Evolutionary conservation across 768 basidiomycete species (phyloP), one percentile per base, ranked within the genome.

Genomic region (Boletus tylopilopsis): DNA sequence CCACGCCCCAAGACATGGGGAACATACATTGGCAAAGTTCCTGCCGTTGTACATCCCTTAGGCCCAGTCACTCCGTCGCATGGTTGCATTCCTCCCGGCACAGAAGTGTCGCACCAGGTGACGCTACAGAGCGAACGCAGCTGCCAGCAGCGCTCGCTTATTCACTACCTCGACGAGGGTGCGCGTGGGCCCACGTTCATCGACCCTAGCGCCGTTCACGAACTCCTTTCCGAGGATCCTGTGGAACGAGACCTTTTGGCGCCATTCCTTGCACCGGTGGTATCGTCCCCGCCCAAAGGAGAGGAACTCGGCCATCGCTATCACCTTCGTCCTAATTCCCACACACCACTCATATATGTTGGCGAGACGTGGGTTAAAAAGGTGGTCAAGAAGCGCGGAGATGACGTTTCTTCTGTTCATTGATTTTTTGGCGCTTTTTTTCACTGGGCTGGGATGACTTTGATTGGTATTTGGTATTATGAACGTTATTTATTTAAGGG

Each of bases 131-230:
- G 35, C 1, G 44, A 42, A 30, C n/a, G 3, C 3, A 6, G 8
- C 5, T 48, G 50, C 38, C 25, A 30, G 21, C 15, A n/a, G 3
- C 38, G 5, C 13, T 30, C 42, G 18, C 16, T 45, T 23, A 35
- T 9, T 7, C 64, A 64, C 24, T 64, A 62, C 39, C 57, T 64
- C 34, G 41, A 56, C 16, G 32, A 52, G 33, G 53, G 54, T 23
- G 51, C 58, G 0, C 58, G 57, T 32, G 45, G 41, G 24, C 59
- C 58, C 16, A 19, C 6, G 13, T 64, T 66, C 35, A 55, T 62
- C 11, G 53, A 59, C n/a, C 22, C 1, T 6, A 8, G n/a, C 7
- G 15, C 21, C 16, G 2, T 53, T 18, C 19, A 30, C 5, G 47
- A 47, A 12, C 37, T 57, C 13, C 49, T 44, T n/a, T 32, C 29